These are phyloP conservation scores for Globisporangium paroecandrum DNA, from an alignment of 352 stramenopile species.

Conservation along the genomic window DNA sequence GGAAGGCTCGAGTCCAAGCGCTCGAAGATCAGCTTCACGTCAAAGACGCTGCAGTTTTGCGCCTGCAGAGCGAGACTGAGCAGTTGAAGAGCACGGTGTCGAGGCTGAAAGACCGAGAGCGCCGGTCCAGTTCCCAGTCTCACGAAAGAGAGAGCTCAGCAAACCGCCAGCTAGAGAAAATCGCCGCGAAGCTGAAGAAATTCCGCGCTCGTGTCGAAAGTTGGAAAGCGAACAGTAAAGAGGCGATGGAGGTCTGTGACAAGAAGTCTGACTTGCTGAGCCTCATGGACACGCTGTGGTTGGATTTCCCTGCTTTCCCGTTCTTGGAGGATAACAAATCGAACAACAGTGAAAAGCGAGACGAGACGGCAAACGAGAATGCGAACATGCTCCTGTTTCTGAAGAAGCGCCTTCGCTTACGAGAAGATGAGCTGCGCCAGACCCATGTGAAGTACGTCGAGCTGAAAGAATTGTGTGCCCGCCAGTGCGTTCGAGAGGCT, in stretches of 20 bases:
- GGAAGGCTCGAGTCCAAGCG: slow-evolving; percentile 19
- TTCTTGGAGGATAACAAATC: slow-evolving; percentile 1
- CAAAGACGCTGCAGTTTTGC: slow-evolving; percentile 30
- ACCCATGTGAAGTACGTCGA: slow-evolving; percentile 70
- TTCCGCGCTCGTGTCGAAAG: slow-evolving; percentile 47
- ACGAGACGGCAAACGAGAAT: slow-evolving; percentile 12
- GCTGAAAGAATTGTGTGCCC: slow-evolving; percentile 71
- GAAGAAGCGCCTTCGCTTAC: slow-evolving; percentile 51
- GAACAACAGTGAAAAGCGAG: background rate
- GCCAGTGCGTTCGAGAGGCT: slow-evolving; percentile 70
- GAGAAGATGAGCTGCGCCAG: slow-evolving; percentile 55
- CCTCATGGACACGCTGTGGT: slow-evolving; percentile 47
- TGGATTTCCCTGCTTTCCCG: slow-evolving; percentile 52
- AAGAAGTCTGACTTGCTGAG: slow-evolving; percentile 26
- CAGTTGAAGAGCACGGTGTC: slow-evolving; percentile 27
- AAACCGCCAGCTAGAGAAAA: slow-evolving; percentile 36
- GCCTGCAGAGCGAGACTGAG: slow-evolving; percentile 35
- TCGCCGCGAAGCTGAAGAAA: slow-evolving; percentile 35
- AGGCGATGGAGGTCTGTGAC: slow-evolving; percentile 35
- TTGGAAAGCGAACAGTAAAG: slow-evolving; percentile 52
- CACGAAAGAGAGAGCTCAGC: slow-evolving; percentile 20
- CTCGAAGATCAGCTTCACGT: slow-evolving; percentile 32
- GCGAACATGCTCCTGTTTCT: slow-evolving; percentile 44
- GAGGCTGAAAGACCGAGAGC: slow-evolving; percentile 21
- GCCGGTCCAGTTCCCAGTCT: slow-evolving; percentile 10